Evolutionary conservation across 805 yeast species (phyloP).

Genomic region (Wickerhamiella vanderwaltii): DNA sequence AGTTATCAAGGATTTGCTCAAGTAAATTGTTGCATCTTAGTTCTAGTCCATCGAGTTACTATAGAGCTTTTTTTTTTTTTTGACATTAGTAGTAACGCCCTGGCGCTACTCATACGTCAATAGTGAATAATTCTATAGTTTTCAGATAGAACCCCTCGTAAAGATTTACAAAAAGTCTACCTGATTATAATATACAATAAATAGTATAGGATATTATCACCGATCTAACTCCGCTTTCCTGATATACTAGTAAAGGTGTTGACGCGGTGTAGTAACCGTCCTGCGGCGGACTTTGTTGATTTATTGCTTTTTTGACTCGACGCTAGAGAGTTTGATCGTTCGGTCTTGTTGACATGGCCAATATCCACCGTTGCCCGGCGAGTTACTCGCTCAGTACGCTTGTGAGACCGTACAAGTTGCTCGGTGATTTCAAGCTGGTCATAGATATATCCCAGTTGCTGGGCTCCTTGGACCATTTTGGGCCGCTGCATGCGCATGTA

Average conservation of each 20-base stretch:
- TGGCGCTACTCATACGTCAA: no score
- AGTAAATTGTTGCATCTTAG: no score
- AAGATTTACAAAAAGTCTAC: no score
- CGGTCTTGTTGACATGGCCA: constrained; percentile 1
- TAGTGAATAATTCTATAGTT: no score
- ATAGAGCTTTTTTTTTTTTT: no score
- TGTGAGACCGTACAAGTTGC: constrained; percentile 17
- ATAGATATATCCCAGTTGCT: constrained; percentile 31
- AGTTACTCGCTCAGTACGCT: constrained; percentile 5
- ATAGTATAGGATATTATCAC: no score
- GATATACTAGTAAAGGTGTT: constrained; percentile 7
- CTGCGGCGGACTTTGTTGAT: constrained; percentile 1
- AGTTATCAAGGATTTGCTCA: no score
- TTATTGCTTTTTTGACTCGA: constrained; percentile 7
- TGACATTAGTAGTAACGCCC: no score
- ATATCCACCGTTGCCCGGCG: constrained; percentile 9
- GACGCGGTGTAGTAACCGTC: constrained; percentile 4
- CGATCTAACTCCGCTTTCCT: no score
- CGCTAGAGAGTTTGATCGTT: constrained; percentile 4
- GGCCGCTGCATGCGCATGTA: constrained; percentile 31
- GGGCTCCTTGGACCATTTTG: constrained; percentile 33
- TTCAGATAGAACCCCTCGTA: no score
- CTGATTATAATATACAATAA: no score
- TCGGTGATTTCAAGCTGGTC: constrained; percentile 24
- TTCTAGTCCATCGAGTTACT: no score